Evolutionary conservation across 257 asterid genomes (phyloP).

Genomic region (Penstemon newberryi): DNA sequence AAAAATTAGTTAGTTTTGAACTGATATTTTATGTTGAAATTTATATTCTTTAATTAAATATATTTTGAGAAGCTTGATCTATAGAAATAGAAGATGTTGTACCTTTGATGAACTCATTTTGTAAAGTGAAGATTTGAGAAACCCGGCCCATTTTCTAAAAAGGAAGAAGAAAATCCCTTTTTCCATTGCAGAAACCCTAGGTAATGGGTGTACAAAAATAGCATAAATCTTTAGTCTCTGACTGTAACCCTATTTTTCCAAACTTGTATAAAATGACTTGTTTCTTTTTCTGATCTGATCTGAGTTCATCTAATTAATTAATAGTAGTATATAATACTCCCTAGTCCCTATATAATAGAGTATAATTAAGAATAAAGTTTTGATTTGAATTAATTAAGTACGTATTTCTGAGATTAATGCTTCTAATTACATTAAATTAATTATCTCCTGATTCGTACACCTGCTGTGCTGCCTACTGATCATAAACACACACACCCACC

Average conservation of each 20-base stretch:
- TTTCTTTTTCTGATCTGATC: background rate
- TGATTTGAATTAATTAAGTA: background rate
- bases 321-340: no score
- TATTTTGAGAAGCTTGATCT: background rate
- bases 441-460: constrained; percentile 23
- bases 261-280: background rate
- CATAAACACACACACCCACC: constrained; percentile 22
- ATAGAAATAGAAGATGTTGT: background rate
- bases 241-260: constrained; percentile 23
- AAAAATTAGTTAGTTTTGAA: background rate
- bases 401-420: background rate
- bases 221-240: constrained; percentile 24
- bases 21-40: constrained; percentile 38
- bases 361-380: no score
- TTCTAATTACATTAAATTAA: constrained; percentile 27
- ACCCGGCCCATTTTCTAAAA: constrained; percentile 22
- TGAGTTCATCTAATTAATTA: background rate
- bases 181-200: constrained; percentile 34
- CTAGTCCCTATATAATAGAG: no score
- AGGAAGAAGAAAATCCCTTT: background rate
- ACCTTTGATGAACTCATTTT: background rate
- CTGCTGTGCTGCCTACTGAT: constrained; percentile 26
- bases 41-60: background rate
- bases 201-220: constrained; percentile 19
- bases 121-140: constrained; percentile 20